These are phyloP conservation scores for Cephalotrichum gorgonifer DNA, from an alignment of 2,329 filamentous ascomycete species.

Conservation along the genomic window DNA sequence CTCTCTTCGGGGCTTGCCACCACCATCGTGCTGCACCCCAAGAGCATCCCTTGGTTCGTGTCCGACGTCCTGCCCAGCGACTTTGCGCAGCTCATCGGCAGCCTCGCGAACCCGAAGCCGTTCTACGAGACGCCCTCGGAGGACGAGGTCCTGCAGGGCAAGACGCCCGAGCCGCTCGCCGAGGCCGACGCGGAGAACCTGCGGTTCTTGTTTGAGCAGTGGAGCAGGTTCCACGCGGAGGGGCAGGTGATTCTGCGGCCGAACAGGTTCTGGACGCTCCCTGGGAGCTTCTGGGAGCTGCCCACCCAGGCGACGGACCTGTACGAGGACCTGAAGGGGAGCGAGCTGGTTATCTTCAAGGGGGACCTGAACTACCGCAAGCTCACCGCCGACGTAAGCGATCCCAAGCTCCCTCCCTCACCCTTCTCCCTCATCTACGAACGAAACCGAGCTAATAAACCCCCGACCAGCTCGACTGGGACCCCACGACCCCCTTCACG, in stretches of 20 bases:
- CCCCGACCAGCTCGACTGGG: conserved; percentile 67
- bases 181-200: conserved; percentile 59
- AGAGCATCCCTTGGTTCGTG: conserved; percentile 96
- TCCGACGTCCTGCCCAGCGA: conserved; percentile 86
- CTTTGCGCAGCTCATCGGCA: conserved; percentile 71
- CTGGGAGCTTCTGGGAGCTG: conserved; percentile 80
- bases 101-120: conserved; percentile 61
- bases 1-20: conserved; percentile 79
- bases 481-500: conserved; percentile 75
- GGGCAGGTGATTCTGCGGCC: conserved; percentile 75
- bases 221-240: conserved; percentile 70
- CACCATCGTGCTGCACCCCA: conserved; percentile 79
- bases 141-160: conserved; percentile 48
- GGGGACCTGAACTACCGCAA: conserved; percentile 96
- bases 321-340: conserved; percentile 66
- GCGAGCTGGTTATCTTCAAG: conserved; percentile 91
- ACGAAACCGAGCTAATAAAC: neutral
- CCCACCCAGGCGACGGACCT: conserved; percentile 58
- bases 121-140: conserved; percentile 73
- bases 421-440: neutral
- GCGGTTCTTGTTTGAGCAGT: conserved; percentile 69
- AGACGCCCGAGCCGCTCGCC: conserved; percentile 50
- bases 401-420: neutral
- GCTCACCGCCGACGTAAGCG: conserved; percentile 72
- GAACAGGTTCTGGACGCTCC: conserved; percentile 85